A percentile compares a stretch with the other conserved stretches of the same genome.
These are phyloP conservation scores for Xylaria longipes DNA, from an alignment of 495 filamentous ascomycete genomes.

Conservation along the genomic window DNA sequence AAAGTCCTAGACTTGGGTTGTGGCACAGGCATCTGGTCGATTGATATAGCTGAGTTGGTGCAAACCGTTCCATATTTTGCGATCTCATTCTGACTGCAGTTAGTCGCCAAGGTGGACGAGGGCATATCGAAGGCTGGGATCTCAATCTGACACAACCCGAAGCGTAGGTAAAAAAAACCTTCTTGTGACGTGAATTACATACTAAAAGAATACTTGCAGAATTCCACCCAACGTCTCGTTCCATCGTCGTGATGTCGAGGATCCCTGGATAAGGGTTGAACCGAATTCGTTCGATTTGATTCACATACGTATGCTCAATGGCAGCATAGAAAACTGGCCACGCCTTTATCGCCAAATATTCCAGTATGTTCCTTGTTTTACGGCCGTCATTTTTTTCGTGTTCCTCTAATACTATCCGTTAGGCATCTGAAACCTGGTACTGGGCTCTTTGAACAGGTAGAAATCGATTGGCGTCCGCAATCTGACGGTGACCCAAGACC, in stretches of 20 bases:
- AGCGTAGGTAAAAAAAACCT: slow-evolving; percentile 52
- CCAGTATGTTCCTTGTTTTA: slow-evolving; percentile 52
- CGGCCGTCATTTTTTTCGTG: background rate
- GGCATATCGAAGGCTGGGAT: slow-evolving; percentile 75
- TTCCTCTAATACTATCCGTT: slow-evolving; percentile 26
- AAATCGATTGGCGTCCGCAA: slow-evolving; percentile 84
- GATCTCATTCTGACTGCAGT: slow-evolving; percentile 17
- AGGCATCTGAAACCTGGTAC: slow-evolving; percentile 80
- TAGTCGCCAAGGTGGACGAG: slow-evolving; percentile 50
- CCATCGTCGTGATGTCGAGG: slow-evolving; percentile 78
- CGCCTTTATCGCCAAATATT: slow-evolving; percentile 74
- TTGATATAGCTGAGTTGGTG: slow-evolving; percentile 81
- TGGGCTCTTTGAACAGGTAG: slow-evolving; percentile 88
- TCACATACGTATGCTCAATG: slow-evolving; percentile 80
- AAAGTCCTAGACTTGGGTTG: slow-evolving; percentile 83
- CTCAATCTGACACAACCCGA: slow-evolving; percentile 81
- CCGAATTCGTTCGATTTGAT: slow-evolving; percentile 85
- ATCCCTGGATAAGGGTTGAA: slow-evolving; percentile 73
- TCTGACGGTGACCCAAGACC: slow-evolving; percentile 71
- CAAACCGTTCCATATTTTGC: background rate
- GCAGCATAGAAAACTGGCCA: slow-evolving; percentile 81
- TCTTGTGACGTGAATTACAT: background rate
- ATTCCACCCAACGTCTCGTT: slow-evolving; percentile 76
- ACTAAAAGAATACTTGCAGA: slow-evolving; percentile 46
- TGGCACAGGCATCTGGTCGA: slow-evolving; percentile 91